Conservation (phyloP, 2,329 filamentous ascomycete genomes). For the Aspergillus ibericus region DNA sequence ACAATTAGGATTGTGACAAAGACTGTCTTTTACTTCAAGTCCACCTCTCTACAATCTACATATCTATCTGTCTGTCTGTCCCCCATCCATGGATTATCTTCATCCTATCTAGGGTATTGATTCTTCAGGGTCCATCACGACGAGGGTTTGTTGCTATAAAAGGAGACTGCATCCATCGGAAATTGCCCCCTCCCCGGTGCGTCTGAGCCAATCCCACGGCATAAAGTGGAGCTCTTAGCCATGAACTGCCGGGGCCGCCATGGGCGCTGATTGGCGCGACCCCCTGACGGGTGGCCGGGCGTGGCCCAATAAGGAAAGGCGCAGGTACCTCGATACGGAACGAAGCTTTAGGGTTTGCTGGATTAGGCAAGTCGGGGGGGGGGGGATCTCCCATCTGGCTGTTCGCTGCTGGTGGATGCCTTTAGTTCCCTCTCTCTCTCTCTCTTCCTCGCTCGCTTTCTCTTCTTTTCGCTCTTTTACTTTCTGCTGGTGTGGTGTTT, state of each 20-base stretch:
- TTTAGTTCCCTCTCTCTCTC: neutral
- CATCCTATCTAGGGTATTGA: no score
- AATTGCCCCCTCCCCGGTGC: neutral
- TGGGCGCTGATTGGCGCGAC: conserved; percentile 11
- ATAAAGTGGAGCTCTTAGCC: neutral
- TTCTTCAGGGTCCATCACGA: neutral
- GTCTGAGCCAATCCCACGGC: no score
- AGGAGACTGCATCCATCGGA: neutral
- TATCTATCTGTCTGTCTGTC: no score
- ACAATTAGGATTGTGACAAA: no score
- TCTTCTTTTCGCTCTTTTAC: neutral
- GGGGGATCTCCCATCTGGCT: neutral
- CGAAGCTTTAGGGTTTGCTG: neutral
- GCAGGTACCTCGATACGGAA: neutral
- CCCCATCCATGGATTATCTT: no score
- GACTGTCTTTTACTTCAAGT: no score
- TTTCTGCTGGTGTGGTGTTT: neutral
- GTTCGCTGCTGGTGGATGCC: neutral
- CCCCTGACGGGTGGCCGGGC: conserved; percentile 9
- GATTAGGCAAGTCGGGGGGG: neutral
- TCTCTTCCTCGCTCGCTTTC: neutral
- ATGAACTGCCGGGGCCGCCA: conserved; percentile 18
- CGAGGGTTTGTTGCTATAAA: neutral
- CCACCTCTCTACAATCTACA: no score
- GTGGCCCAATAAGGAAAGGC: conserved; percentile 11